Percentiles rank a stretch among this genome's conserved stretches.
Evolutionary conservation across 192 early-diverging fungal species (phyloP).

Genomic region (Entomortierella parvispora): DNA sequence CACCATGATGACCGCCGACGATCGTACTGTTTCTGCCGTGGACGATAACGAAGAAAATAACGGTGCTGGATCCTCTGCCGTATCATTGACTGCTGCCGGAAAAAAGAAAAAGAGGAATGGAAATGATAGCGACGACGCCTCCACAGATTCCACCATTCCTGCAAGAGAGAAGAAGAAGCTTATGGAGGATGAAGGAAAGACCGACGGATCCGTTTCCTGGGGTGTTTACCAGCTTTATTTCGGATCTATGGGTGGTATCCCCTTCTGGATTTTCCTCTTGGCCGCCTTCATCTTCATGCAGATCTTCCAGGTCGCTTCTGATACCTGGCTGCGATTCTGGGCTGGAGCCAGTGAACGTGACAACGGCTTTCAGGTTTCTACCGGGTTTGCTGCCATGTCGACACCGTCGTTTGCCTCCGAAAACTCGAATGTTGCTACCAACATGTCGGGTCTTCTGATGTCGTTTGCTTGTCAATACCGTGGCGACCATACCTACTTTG

Average conservation of each 20-base stretch:
- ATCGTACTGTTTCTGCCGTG: slow-evolving; percentile 29
- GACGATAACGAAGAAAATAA: slow-evolving; percentile 40
- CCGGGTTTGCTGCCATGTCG: slow-evolving; percentile 23
- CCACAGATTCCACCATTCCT: slow-evolving; percentile 59
- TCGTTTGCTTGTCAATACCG: slow-evolving; percentile 53
- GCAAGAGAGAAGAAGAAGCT: slow-evolving; percentile 61
- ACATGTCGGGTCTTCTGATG: slow-evolving; percentile 37
- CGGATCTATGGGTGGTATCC: slow-evolving; percentile 68
- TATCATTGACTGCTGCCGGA: slow-evolving; percentile 26
- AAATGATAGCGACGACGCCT: slow-evolving; percentile 47
- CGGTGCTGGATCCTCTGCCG: slow-evolving; percentile 24
- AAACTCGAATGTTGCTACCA: slow-evolving; percentile 23
- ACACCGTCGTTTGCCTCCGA: slow-evolving; percentile 21
- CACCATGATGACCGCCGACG: slow-evolving; percentile 4
- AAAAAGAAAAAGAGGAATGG: slow-evolving; percentile 33
- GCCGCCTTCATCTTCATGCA: slow-evolving; percentile 55
- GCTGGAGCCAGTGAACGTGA: slow-evolving; percentile 14
- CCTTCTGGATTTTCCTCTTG: slow-evolving; percentile 68
- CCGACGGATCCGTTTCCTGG: slow-evolving; percentile 79
- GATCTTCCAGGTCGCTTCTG: slow-evolving; percentile 54
- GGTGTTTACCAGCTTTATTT: slow-evolving; percentile 86
- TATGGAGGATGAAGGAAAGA: slow-evolving; percentile 86
- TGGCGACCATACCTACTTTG: slow-evolving; percentile 47
- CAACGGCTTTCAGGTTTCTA: background rate
- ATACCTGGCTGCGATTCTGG: slow-evolving; percentile 51